Conservation (phyloP, 2,329 filamentous ascomycete species). For the Talaromyces piceae region DNA sequence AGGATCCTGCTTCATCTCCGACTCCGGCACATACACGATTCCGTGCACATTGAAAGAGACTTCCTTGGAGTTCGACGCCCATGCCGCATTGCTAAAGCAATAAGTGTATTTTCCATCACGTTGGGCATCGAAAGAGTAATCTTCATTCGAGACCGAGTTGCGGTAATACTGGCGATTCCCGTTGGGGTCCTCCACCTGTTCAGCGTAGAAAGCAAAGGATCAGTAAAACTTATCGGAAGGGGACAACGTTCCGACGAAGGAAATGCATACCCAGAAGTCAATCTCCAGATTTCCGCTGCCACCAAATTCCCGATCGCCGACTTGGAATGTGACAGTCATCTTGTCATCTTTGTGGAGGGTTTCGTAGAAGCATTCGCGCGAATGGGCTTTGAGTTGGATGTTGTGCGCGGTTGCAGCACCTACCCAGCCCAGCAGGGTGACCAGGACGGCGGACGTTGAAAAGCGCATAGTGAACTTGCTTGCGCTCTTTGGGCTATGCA, state of each 20-base stretch:
- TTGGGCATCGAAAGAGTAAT: constrained; percentile 81
- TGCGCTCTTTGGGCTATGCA: not conserved
- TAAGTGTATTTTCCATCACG: constrained; percentile 86
- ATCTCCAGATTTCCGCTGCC: constrained; percentile 90
- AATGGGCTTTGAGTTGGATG: constrained; percentile 88
- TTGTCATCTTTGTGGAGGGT: constrained; percentile 84
- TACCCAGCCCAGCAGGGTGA: constrained; percentile 49
- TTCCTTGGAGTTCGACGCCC: constrained; percentile 93
- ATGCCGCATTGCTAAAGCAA: constrained; percentile 99
- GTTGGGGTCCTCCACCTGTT: constrained; percentile 68
- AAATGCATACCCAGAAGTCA: constrained; percentile 97
- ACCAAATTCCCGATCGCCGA: constrained; percentile 92
- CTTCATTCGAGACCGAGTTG: constrained; percentile 76
- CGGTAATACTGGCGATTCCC: constrained; percentile 72
- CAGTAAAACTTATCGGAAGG: not conserved
- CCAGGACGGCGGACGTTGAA: constrained; percentile 31
- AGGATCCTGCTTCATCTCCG: constrained; percentile 75
- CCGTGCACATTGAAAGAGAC: constrained; percentile 99
- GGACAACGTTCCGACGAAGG: constrained; percentile 4
- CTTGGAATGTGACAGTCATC: constrained; percentile 98
- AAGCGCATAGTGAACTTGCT: constrained; percentile 32
- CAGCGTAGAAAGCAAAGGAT: not conserved
- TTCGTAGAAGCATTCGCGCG: constrained; percentile 97
- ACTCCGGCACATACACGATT: constrained; percentile 91
- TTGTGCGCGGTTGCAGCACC: constrained; percentile 73